Conservation (phyloP, 2,329 filamentous ascomycete genomes). For the Leptographium galeiforme region DNA sequence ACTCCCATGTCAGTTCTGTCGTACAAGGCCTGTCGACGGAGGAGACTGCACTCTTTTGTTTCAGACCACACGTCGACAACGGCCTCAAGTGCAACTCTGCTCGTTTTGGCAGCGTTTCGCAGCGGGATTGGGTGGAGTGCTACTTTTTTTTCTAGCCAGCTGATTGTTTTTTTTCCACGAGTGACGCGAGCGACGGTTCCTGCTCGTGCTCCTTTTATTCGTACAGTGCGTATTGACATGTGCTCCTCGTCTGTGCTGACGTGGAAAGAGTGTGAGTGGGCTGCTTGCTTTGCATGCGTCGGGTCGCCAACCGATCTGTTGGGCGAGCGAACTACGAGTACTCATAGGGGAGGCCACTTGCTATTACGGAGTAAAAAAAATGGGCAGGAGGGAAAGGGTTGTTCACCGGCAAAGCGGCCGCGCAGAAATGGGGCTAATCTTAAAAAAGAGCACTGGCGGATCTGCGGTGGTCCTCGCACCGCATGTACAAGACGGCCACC, state of each 20-base stretch:
- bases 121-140: background rate
- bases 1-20: background rate
- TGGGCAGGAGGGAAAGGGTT: background rate
- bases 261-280: background rate
- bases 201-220: too few species aligned
- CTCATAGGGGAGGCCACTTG: background rate
- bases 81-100: background rate
- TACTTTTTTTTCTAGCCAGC: background rate
- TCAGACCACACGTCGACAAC: background rate
- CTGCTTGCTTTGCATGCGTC: background rate
- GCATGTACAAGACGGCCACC: too few species aligned
- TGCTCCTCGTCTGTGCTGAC: background rate
- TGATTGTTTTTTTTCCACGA: background rate
- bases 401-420: background rate
- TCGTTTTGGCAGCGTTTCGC: constrained; percentile 1
- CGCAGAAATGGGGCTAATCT: background rate
- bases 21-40: background rate
- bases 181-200: too few species aligned
- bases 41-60: background rate
- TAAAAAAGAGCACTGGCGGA: background rate
- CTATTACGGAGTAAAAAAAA: background rate
- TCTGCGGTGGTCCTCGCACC: background rate
- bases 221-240: background rate
- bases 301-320: background rate
- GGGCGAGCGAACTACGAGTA: background rate